These are phyloP conservation scores for Bassia scoparia DNA, from an alignment of 148 eudicot species.

Conservation along the genomic window DNA sequence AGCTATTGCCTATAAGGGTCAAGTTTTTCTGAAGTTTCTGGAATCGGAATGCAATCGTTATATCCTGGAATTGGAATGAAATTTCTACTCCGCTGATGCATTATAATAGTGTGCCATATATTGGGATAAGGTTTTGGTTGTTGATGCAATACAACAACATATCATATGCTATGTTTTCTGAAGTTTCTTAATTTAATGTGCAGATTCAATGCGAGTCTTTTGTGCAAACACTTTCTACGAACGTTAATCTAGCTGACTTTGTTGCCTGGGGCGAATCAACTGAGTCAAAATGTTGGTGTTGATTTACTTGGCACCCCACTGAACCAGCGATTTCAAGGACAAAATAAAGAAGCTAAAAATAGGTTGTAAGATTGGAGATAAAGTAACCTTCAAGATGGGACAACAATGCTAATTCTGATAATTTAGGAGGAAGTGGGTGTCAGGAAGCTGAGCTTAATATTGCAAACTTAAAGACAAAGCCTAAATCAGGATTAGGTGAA, in stretches of 20 bases:
- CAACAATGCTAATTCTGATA: conserved; percentile 23
- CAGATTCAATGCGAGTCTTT: conserved; percentile 87
- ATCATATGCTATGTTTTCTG: not conserved
- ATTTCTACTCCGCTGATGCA: no score
- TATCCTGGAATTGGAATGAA: no score
- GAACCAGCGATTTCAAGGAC: conserved; percentile 24
- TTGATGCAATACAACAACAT: no score
- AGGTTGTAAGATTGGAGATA: conserved; percentile 54
- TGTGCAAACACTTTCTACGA: conserved; percentile 80
- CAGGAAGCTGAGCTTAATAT: conserved; percentile 30
- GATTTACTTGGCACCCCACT: conserved; percentile 29
- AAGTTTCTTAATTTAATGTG: conserved; percentile 1
- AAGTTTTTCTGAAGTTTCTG: no score
- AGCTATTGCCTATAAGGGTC: no score
- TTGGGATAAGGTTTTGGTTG: no score
- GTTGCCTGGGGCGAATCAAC: conserved; percentile 31
- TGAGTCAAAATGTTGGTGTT: conserved; percentile 26
- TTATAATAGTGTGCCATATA: no score
- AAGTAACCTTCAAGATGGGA: conserved; percentile 36
- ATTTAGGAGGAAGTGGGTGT: conserved; percentile 30
- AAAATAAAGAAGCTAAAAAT: conserved; percentile 46
- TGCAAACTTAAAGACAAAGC: conserved; percentile 27
- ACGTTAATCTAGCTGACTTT: conserved; percentile 22
- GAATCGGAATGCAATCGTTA: no score
- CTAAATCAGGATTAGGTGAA: conserved; percentile 37